phyloP scores from a whole-genome alignment of 805 yeast species.

The Limtongia smithiae region DNA sequence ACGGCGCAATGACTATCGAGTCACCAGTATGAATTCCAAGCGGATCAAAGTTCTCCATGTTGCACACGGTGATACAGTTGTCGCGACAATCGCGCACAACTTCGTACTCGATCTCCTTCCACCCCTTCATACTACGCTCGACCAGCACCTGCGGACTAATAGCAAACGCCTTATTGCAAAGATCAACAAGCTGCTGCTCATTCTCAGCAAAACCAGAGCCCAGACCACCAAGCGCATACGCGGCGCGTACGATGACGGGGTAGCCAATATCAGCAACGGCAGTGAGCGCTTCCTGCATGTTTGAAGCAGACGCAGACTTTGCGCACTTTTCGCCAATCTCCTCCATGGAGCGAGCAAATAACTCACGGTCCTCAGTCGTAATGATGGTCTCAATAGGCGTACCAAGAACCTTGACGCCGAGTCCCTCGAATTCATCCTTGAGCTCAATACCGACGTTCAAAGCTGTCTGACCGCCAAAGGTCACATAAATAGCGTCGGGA shows the following conservation, averaged over 20 bases:
- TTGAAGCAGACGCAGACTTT: constrained; percentile 77
- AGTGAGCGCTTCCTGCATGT: constrained; percentile 72
- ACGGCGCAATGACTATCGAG: constrained; percentile 97
- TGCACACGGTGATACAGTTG: constrained; percentile 98
- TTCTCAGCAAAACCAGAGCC: constrained; percentile 97
- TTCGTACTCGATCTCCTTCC: constrained; percentile 98
- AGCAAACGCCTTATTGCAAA: constrained; percentile 90
- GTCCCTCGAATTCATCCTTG: constrained; percentile 88
- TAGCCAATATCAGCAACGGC: constrained; percentile 87
- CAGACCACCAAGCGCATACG: constrained; percentile 94
- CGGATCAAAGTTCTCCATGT: constrained; percentile 99
- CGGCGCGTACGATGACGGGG: constrained; percentile 97
- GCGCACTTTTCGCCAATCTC: constrained; percentile 96
- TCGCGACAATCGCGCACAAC: constrained; percentile 97
- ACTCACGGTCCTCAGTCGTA: constrained; percentile 97
- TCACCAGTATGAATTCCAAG: constrained; percentile 99
- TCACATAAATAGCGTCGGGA: constrained; percentile 95
- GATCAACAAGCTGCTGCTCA: constrained; percentile 71
- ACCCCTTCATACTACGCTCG: constrained; percentile 96
- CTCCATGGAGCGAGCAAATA: constrained; percentile 90
- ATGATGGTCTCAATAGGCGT: constrained; percentile 93
- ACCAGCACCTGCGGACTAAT: constrained; percentile 93
- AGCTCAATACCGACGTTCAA: constrained; percentile 90
- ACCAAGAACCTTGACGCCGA: constrained; percentile 94
- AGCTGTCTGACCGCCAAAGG: constrained; percentile 99